Base-by-base conservation (phyloP, 2,329 filamentous ascomycete species). In the Pyricularia pennisetigena region DNA sequence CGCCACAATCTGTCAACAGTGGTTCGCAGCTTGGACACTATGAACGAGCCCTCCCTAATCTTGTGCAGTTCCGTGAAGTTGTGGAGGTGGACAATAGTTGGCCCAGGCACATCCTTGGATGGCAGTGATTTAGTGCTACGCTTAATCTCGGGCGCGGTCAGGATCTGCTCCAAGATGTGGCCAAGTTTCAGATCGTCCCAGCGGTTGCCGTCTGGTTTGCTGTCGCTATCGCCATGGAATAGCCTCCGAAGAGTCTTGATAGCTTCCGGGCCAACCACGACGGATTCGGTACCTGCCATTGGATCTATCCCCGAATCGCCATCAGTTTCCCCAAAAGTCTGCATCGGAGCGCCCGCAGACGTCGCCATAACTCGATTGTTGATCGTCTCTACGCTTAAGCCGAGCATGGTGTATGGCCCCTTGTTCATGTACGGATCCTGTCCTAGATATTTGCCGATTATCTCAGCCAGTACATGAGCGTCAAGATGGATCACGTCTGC, bases 41-140 rank as follows among this genome's bases (percentile, higher is more conserved):
- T 85, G 26, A 85, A 83, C 1, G 86, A 82, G 12, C 93, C 92
- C 69, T 92, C 88, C 6, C 85, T 77, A 0, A 90, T 89, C 74
- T 86, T 85, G 72, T 85, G 87, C 9, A 99, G 82, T 71, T 96
- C 92, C 67, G 91, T 88, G 74, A 93, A 91, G 75, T 98, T 92
- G 75, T 91, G 87, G 14, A 97, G 80, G 72, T 92, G 92, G 57
- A 96, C 82, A 69, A 98, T 88, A 8, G 93, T 83, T 61, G 68
- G 64, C 32, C 69, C 69, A 23, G 68, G 68, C 67, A 68, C 70
- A 30, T 71, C 26, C 29, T n/a, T 72, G 65, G 41, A 57, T 23
- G 65, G 59, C 24, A 32, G 26, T 16, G 32, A 64, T 73, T 7
- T 71, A 64, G 30, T 71, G 70, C 6, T 76, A 72, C 24, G 76